These are phyloP conservation scores for Lathyrus aphaca DNA, from an alignment of 306 rosid species.

Conservation along the genomic window DNA sequence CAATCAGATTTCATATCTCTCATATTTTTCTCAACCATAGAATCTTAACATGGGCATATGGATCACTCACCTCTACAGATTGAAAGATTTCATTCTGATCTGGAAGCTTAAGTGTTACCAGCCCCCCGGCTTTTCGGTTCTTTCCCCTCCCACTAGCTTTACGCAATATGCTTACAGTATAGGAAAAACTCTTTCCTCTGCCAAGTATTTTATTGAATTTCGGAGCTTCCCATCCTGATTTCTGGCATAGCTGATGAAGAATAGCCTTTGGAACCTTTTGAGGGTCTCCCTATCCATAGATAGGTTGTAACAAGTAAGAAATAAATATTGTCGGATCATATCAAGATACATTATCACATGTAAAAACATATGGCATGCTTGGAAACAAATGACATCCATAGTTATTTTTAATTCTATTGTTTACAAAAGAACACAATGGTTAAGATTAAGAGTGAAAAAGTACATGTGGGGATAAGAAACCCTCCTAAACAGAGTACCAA, in stretches of 20 bases:
- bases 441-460: conserved; percentile 13
- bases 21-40: background rate
- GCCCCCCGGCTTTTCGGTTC: conserved; percentile 91
- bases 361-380: conserved; percentile 20
- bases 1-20: conserved; percentile 2
- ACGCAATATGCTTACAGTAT: conserved; percentile 76
- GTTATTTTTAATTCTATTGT: conserved; percentile 6
- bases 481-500: conserved; percentile 14
- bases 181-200: conserved; percentile 64
- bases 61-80: conserved; percentile 74
- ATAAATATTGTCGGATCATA: conserved; percentile 24
- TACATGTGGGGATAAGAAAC: conserved; percentile 11
- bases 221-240: conserved; percentile 98
- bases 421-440: conserved; percentile 9
- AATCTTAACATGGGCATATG: conserved; percentile 19
- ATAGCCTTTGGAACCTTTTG: conserved; percentile 89
- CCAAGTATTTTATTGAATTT: conserved; percentile 71
- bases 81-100: conserved; percentile 64
- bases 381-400: conserved; percentile 20
- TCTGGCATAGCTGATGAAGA: conserved; percentile 95
- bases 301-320: conserved; percentile 20
- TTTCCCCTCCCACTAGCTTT: conserved; percentile 95
- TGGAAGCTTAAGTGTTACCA: conserved; percentile 86
- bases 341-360: conserved; percentile 26
- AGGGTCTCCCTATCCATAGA: conserved; percentile 72